These are phyloP conservation scores for Colletotrichum orchidophilum DNA, from an alignment of 2,329 filamentous ascomycete genomes.

Conservation along the genomic window DNA sequence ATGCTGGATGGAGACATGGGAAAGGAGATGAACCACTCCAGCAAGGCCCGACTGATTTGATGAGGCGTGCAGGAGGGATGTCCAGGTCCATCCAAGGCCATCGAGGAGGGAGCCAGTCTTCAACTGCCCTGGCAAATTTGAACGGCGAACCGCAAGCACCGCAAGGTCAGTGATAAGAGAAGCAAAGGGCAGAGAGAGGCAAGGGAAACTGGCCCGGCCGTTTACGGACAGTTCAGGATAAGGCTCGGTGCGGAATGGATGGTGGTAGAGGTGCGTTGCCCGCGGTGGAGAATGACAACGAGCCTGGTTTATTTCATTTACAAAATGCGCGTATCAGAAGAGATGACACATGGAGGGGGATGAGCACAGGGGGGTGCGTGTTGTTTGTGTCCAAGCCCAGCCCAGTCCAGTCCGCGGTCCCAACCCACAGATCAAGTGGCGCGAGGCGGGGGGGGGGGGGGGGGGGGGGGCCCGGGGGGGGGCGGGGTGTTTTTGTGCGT, in stretches of 20 bases:
- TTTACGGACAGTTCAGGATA: constrained; percentile 49
- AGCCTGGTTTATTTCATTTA: constrained; percentile 55
- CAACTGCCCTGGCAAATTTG: not conserved
- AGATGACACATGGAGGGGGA: constrained; percentile 41
- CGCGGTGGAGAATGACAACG: constrained; percentile 53
- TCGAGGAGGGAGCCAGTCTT: not conserved
- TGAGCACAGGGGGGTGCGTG: constrained; percentile 17
- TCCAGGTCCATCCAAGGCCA: not conserved
- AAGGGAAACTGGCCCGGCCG: constrained; percentile 40
- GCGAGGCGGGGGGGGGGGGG: not conserved
- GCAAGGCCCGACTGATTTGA: constrained; percentile 3
- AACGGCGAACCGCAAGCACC: not conserved
- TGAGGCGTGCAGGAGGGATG: constrained; percentile 4
- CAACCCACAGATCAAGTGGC: not conserved
- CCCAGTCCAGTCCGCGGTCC: not conserved
- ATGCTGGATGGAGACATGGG: constrained; percentile 16
- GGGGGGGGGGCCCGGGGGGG: not conserved
- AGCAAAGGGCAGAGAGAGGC: constrained; percentile 38
- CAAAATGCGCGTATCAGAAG: constrained; percentile 56
- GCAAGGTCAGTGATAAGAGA: constrained; percentile 18
- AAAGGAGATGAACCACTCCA: constrained; percentile 25
- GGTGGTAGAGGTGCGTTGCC: constrained; percentile 26
- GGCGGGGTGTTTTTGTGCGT: too few relatives aligned
- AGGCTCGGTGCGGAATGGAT: constrained; percentile 33
- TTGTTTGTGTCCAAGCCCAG: not conserved